A percentile compares a stretch with the other conserved stretches of the same genome.
Evolutionary conservation across 257 asterid species (phyloP).

Genomic region (Verbena officinalis): DNA sequence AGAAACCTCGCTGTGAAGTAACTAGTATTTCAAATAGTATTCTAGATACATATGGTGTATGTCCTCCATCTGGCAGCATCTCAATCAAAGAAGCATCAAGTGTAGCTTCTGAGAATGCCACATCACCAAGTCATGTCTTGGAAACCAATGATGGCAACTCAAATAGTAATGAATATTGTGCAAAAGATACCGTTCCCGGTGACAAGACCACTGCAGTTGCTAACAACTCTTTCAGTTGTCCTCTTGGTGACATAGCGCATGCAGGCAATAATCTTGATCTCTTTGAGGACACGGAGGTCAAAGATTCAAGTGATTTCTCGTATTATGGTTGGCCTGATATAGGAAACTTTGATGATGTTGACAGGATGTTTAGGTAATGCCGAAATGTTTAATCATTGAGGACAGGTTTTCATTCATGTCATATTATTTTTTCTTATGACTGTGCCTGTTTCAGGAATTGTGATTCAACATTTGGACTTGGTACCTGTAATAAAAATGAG

Average conservation of each 20-base stretch:
- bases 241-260: constrained; percentile 52
- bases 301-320: constrained; percentile 64
- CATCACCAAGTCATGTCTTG: constrained; percentile 38
- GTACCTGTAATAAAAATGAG: constrained; percentile 58
- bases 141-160: constrained; percentile 41
- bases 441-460: constrained; percentile 59
- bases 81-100: constrained; percentile 50
- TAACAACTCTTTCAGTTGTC: constrained; percentile 51
- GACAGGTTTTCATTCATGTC: constrained; percentile 13
- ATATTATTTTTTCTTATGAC: constrained; percentile 18
- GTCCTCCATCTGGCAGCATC: constrained; percentile 44
- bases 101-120: constrained; percentile 49
- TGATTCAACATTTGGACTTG: constrained; percentile 83
- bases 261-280: constrained; percentile 49
- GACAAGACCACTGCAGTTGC: constrained; percentile 44
- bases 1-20: constrained; percentile 46
- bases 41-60: constrained; percentile 40
- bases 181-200: constrained; percentile 39
- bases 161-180: constrained; percentile 40
- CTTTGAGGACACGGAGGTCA: constrained; percentile 50
- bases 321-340: constrained; percentile 80
- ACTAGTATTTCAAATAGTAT: constrained; percentile 33
- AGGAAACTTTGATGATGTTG: constrained; percentile 86
- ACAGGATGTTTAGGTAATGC: constrained; percentile 80
- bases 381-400: constrained; percentile 18